Evolutionary conservation across 106 monocot genomes (phyloP).

Genomic region (Dendrobium chrysotoxum): DNA sequence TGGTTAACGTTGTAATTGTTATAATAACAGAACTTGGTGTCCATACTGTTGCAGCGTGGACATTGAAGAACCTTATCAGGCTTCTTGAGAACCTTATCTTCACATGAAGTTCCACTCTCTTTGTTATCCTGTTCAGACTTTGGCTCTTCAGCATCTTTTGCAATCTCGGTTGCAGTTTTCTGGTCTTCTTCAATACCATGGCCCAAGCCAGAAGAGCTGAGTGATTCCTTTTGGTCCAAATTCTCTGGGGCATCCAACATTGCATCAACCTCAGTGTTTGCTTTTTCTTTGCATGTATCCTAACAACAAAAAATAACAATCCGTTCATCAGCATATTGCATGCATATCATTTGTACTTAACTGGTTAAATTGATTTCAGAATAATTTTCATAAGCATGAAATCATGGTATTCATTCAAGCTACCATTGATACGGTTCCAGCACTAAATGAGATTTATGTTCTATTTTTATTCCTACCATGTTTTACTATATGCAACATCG

Average conservation of each 20-base stretch:
- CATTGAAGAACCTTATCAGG: constrained; percentile 94
- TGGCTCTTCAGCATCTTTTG: constrained; percentile 19
- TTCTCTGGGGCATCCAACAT: constrained; percentile 15
- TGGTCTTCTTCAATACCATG: constrained; percentile 18
- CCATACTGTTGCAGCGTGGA: constrained; percentile 93
- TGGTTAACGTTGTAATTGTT: constrained; percentile 97
- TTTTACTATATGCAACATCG: too few species aligned
- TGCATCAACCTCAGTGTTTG: constrained; percentile 9
- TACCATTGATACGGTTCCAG: too few species aligned
- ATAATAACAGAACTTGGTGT: constrained; percentile 98
- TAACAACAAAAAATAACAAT: constrained; percentile 16
- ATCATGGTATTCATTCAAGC: too few species aligned
- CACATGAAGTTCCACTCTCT: constrained; percentile 34
- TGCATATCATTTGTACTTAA: too few species aligned
- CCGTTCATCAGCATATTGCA: not conserved
- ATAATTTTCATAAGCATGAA: too few species aligned
- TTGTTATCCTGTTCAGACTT: constrained; percentile 27
- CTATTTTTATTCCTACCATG: too few species aligned
- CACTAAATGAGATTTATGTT: too few species aligned
- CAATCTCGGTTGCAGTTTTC: constrained; percentile 14
- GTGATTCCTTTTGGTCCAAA: constrained; percentile 11
- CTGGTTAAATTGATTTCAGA: too few species aligned
- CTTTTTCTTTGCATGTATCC: constrained; percentile 33
- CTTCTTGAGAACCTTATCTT: constrained; percentile 77
- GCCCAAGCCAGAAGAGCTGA: constrained; percentile 14